Base-by-base conservation (phyloP, 2,329 filamentous ascomycete genomes). In the Epichloe bromicola region DNA sequence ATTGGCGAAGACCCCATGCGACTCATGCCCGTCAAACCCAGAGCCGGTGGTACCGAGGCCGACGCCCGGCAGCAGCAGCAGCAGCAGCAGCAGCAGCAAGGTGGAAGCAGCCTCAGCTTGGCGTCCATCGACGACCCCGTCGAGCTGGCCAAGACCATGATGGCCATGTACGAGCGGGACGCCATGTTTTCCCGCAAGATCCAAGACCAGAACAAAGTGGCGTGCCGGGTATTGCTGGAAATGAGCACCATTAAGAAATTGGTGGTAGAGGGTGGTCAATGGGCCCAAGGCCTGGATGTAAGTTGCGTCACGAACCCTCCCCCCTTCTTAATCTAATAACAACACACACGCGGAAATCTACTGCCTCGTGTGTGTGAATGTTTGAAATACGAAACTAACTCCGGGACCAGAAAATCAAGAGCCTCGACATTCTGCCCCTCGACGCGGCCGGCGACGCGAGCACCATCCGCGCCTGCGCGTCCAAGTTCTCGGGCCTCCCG, bases 1-100 rank as follows among this genome's bases (percentile, higher is more conserved):
- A 78, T 95, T 59, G 89, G 88, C 49, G 85, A 93, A 59, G 83
- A 88, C 53, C 81, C 85, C 17, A 75, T 90, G 67, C 83, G 83
- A 41, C 72, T 95, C 47, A 81, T 89, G 67, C 88, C 88, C 3
- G 74, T 94, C 59, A 89, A 88, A 69, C 86, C 88, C 34, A 78
- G 86, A 53, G 70, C 68, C 5, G 44, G 26, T 3, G 47, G 26
- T 10, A 46, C 26, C 1, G 45, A 42, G 3, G 38, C 26, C 6
- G 46, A 45, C 5, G 72, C 68, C 5, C 68, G 63, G 7, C 52
- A 57, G 42, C 65, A 70, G 54, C 48, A 53, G 15, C 65, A 68
- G 19, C 19, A 68, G 19, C 19, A 19, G 19, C 19, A 63, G 14
- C 54, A 58, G 46, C 65, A 70, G 53, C 40, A 49, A 11, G 41